A percentile compares a stretch with the other conserved stretches of the same genome.
Evolutionary conservation across 345 rosid genomes (phyloP).

Genomic region (Camelina sativa): DNA sequence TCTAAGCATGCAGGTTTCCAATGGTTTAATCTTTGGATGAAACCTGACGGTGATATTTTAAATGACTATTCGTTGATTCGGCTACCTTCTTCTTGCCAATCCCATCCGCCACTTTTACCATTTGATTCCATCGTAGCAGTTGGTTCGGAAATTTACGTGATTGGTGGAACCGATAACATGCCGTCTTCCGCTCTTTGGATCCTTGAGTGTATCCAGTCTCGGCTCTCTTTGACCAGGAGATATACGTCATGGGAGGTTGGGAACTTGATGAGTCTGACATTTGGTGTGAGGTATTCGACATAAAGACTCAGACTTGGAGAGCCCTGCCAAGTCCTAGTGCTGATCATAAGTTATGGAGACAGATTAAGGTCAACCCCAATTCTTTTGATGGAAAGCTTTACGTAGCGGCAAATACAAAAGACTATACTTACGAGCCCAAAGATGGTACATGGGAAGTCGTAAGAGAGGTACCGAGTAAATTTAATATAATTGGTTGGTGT

Average conservation of each 20-base stretch:
- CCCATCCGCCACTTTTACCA: no score
- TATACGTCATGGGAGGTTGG: background rate
- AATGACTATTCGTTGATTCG: no score
- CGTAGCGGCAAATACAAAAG: background rate
- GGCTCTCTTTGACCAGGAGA: background rate
- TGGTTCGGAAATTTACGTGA: no score
- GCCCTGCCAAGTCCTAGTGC: background rate
- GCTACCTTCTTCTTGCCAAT: no score
- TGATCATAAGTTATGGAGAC: background rate
- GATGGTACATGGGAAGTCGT: background rate
- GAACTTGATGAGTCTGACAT: background rate
- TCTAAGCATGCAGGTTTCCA: background rate
- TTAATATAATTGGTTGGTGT: no score
- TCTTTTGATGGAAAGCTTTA: background rate
- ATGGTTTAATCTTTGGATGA: background rate
- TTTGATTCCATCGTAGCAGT: no score
- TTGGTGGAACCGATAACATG: no score
- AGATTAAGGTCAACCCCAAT: background rate
- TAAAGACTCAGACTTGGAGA: slow-evolving; percentile 6
- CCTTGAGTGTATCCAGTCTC: background rate
- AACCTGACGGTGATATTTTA: background rate
- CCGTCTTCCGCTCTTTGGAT: no score
- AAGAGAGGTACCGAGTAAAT: no score
- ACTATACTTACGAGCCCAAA: background rate
- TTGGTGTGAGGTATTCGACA: background rate